phyloP scores from a whole-genome alignment of 129 eudicot genomes.

The Pulicaria dysenterica region DNA sequence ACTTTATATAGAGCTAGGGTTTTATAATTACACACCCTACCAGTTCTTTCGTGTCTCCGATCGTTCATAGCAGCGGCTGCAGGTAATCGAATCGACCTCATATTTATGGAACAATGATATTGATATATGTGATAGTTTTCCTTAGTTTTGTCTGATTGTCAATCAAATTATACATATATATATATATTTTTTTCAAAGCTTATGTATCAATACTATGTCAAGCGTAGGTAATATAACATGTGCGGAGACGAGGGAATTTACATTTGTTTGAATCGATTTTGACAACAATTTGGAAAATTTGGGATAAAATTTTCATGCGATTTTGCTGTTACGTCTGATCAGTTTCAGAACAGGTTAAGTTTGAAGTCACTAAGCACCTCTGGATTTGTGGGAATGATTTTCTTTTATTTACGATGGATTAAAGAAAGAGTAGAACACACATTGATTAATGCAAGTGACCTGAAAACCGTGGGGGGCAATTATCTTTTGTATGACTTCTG shows the following conservation, averaged over 20 bases:
- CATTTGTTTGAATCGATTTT: not conserved
- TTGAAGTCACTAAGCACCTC: too few relatives aligned
- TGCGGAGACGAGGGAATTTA: not conserved
- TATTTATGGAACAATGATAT: too few relatives aligned
- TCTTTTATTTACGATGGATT: not conserved
- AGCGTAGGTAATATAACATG: not conserved
- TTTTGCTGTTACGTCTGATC: not conserved
- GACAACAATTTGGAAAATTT: not conserved
- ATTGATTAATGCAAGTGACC: too few relatives aligned
- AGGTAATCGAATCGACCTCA: constrained; percentile 24
- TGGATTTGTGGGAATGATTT: not conserved
- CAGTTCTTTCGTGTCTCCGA: not conserved
- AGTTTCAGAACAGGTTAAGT: not conserved
- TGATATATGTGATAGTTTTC: not conserved
- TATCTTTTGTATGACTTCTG: too few relatives aligned
- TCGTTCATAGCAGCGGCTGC: constrained; percentile 31
- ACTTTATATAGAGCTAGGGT: constrained; percentile 34
- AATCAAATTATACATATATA: not conserved
- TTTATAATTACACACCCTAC: constrained; percentile 5
- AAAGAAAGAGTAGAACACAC: too few relatives aligned
- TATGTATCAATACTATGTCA: not conserved
- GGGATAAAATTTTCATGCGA: not conserved
- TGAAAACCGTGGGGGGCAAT: too few relatives aligned
- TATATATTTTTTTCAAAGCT: not conserved
- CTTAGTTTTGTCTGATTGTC: not conserved